phyloP scores from a whole-genome alignment of 2,329 filamentous ascomycete genomes.

The Raffaelea arxii region DNA sequence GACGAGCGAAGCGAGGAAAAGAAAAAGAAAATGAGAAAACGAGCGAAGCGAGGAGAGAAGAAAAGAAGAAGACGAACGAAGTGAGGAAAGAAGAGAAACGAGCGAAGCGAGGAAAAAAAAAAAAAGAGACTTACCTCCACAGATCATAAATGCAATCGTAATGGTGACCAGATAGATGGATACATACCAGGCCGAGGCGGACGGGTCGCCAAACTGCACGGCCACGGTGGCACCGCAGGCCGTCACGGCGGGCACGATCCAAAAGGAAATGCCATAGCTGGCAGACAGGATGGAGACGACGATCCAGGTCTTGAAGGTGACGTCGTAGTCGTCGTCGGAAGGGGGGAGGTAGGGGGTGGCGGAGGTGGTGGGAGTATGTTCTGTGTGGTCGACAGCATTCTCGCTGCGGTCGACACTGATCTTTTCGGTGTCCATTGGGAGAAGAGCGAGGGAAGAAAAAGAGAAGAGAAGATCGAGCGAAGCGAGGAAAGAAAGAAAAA shows the following conservation, averaged over 20 bases:
- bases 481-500: too few relatives aligned
- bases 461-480: too few relatives aligned
- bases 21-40: neutral
- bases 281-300: conserved; percentile 26
- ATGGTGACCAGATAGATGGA: conserved; percentile 29
- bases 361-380: neutral
- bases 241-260: conserved; percentile 25
- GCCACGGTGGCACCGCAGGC: conserved; percentile 20
- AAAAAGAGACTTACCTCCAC: conserved; percentile 10
- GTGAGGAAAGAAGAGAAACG: neutral
- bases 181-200: conserved; percentile 23
- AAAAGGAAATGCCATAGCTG: conserved; percentile 28
- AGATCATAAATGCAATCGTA: conserved; percentile 30
- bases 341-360: conserved; percentile 17
- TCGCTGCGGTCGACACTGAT: conserved; percentile 2
- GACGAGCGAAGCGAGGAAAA: neutral
- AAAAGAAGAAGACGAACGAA: neutral
- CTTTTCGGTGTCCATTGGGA: conserved; percentile 1
- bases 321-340: conserved; percentile 25
- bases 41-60: neutral
- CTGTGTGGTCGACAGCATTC: neutral
- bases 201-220: conserved; percentile 23
- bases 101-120: neutral
- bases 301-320: conserved; percentile 30
- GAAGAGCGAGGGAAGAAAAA: too few relatives aligned